A percentile compares a stretch with the other conserved stretches of the same genome.
phyloP scores from a whole-genome alignment of 768 basidiomycete species.

The Pisolithus marmoratus region DNA sequence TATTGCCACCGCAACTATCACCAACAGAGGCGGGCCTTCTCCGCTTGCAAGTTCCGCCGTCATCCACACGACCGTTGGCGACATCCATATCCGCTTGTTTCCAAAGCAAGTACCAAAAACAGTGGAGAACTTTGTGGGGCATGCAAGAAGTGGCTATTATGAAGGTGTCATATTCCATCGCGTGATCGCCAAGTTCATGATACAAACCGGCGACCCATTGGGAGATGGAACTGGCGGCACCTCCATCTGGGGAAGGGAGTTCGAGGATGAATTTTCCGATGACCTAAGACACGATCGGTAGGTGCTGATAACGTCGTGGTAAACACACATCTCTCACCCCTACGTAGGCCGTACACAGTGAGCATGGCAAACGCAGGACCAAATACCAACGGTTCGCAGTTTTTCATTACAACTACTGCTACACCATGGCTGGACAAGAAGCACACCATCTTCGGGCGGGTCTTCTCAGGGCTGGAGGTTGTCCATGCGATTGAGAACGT shows the following conservation, averaged over 20 bases:
- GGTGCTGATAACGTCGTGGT: constrained; percentile 7
- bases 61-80: constrained; percentile 93
- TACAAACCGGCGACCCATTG: constrained; percentile 93
- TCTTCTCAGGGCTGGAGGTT: constrained; percentile 81
- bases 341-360: constrained; percentile 79
- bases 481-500: constrained; percentile 90
- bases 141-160: constrained; percentile 83
- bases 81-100: constrained; percentile 86
- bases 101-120: constrained; percentile 91
- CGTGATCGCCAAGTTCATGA: constrained; percentile 98
- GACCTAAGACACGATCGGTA: constrained; percentile 88
- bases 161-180: constrained; percentile 95
- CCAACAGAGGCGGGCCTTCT: constrained; percentile 52
- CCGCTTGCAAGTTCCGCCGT: constrained; percentile 74
- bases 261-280: constrained; percentile 91
- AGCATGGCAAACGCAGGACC: constrained; percentile 95
- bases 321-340: background rate
- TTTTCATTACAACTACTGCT: constrained; percentile 95
- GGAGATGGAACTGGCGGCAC: constrained; percentile 91
- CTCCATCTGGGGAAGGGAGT: constrained; percentile 86
- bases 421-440: constrained; percentile 92
- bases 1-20: constrained; percentile 58
- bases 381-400: constrained; percentile 90
- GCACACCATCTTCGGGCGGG: constrained; percentile 90
- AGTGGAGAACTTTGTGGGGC: constrained; percentile 97